Base-by-base conservation (phyloP, 208 protist genomes). In the Trichomonas tenax region DNA sequence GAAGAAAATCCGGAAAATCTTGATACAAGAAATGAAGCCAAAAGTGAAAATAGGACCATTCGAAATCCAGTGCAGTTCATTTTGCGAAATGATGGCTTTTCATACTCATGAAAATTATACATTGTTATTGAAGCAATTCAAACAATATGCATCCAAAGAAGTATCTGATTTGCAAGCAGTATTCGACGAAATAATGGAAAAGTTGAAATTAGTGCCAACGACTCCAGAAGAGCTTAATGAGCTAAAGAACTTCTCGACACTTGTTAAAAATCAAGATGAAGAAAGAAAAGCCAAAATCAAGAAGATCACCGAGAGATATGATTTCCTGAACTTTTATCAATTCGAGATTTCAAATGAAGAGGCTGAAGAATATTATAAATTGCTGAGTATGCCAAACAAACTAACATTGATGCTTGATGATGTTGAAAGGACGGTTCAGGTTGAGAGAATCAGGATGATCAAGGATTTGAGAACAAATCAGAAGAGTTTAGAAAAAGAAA, bases 331-430 rank as follows among this genome's bases (percentile, higher is more conserved):
- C 17, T 8, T n/a, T 38, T 93, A 93, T 93, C 41, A 93, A 58
- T 93, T 93, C 34, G 86, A 93, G 34, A 93, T 93, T 51, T 38
- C 86, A 26, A 44, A 93, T 51, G 86, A 93, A 51, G 86, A 93
- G 38, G 41, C 40, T 51, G 26, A 51, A 26, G 15, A 93, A 31
- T 48, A 93, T 11, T 51, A 44, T 38, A 41, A 93, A 51, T 38
- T 44, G 26, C 21, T 93, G 8, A 23, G 31, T 36, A 93, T 34
- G 36, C 86, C 86, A 93, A 31, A 51, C 26, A 93, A 93, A 51
- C 51, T 93, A 36, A 21, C 26, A 38, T 34, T 51, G 14, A 93
- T 41, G 23, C 26, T 93, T 3, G 86, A 93, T 41, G 23, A 34
- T 34, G 45, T 41, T 36, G 36, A 93, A 48, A 34, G 44, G n/a